phyloP scores from a whole-genome alignment of 2,329 filamentous ascomycete genomes.

The Colletotrichum salicis region DNA sequence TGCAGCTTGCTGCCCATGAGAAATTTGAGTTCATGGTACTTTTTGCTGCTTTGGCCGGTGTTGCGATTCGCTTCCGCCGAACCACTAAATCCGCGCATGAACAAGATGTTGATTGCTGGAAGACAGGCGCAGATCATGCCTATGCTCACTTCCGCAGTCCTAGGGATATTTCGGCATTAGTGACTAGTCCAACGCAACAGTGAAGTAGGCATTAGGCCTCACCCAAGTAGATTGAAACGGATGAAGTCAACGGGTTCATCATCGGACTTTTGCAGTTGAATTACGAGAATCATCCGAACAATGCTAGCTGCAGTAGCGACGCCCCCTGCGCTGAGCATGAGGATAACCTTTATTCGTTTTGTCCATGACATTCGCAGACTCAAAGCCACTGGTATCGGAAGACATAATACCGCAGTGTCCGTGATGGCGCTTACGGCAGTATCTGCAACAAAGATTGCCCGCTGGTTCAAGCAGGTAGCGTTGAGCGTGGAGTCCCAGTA shows the following conservation, averaged over 20 bases:
- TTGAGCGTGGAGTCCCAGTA: conserved; percentile 49
- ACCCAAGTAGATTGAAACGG: conserved; percentile 28
- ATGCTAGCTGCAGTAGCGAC: conserved; percentile 46
- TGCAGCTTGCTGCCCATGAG: conserved; percentile 25
- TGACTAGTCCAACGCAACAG: background rate
- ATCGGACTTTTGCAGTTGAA: conserved; percentile 38
- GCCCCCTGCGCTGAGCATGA: conserved; percentile 45
- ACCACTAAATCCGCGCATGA: background rate
- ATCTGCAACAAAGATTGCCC: conserved; percentile 45
- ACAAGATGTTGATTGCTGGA: conserved; percentile 39
- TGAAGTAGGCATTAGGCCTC: conserved; percentile 37
- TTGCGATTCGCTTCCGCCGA: background rate
- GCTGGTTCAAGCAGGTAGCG: conserved; percentile 49
- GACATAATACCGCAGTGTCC: conserved; percentile 44
- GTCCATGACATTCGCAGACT: conserved; percentile 44
- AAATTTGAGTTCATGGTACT: conserved; percentile 18
- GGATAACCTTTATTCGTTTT: conserved; percentile 44
- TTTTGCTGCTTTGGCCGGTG: background rate
- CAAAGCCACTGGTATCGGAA: conserved; percentile 46
- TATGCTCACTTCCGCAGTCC: conserved; percentile 45
- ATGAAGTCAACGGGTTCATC: conserved; percentile 38
- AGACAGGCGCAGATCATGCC: conserved; percentile 47
- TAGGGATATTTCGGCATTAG: background rate
- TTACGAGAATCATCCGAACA: conserved; percentile 41
- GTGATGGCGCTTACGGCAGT: conserved; percentile 45